Evolutionary conservation across 768 basidiomycete genomes (phyloP), one percentile per base, ranked within the genome.

Genomic region (Termitomyces sp.): DNA sequence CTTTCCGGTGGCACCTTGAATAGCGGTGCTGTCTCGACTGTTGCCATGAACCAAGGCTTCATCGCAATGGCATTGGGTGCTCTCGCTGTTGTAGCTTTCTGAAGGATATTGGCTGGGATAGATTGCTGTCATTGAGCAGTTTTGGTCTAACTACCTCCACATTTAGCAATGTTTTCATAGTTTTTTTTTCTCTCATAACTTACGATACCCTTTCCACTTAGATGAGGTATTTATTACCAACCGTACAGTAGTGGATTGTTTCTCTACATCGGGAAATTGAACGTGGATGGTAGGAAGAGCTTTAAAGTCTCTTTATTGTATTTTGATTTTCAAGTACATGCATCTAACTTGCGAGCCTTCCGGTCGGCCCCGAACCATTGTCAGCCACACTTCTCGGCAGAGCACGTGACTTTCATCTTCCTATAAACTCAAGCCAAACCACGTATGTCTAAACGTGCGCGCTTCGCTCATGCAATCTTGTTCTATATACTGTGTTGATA

Each of bases 1-100:
- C 66, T 86, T 52, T 74, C 78, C 5, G 24, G 75, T 46, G 76
- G 76, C 53, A 61, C 75, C 50, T 53, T 66, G 41, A 52, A 62
- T 56, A 59, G 58, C 31, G 69, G 68, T 22, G 71, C 69, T 34
- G 56, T 59, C 32, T 62, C 53, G 31, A 59, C 68, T 37, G 63
- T 65, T 43, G 65, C 62, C 46, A 65, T 61, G 3, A 70, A 69
- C 18, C 61, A 67, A 20, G 62, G 64, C 18, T 50, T 68, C 54
- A 61, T 65, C 37, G 56, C 61, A 24, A 56, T 51, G 13, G 54
- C 49, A 49, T 58, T 62, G 59, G 60, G 61, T 53, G 29, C 58
- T 32, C 41, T 67, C n/a, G 56, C 61, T 34, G 44, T 64, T 36
- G 59, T 53, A 29, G 55, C 53, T 53, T 58, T 65, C 22, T 65